These are phyloP conservation scores for Spatholobus suberectus DNA, from an alignment of 306 rosid genomes.

Conservation along the genomic window DNA sequence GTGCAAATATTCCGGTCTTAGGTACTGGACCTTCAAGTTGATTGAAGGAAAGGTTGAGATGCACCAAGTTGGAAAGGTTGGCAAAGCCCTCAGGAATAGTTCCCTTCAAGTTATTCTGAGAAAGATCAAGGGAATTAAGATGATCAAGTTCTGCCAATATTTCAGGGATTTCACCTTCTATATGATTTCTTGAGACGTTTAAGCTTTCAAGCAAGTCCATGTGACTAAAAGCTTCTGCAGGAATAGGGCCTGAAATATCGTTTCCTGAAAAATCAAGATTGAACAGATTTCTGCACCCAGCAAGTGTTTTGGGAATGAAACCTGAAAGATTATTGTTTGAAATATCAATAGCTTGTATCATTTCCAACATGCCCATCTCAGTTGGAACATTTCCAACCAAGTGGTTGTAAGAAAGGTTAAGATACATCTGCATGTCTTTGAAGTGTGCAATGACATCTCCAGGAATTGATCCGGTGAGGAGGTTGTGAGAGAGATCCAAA, in stretches of 20 bases:
- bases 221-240: conserved; percentile 55
- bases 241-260: conserved; percentile 77
- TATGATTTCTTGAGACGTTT: conserved; percentile 75
- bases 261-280: conserved; percentile 79
- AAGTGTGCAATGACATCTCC: conserved; percentile 54
- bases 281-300: conserved; percentile 71
- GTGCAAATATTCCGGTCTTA: conserved; percentile 62
- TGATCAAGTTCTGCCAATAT: conserved; percentile 56
- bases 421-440: conserved; percentile 65
- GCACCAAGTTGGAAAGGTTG: conserved; percentile 60
- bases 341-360: conserved; percentile 75
- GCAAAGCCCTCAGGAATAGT: conserved; percentile 60
- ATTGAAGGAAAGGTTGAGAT: conserved; percentile 81
- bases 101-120: conserved; percentile 77
- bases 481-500: conserved; percentile 79
- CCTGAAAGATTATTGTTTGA: conserved; percentile 86
- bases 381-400: conserved; percentile 68
- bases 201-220: conserved; percentile 64
- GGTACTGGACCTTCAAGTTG: conserved; percentile 80
- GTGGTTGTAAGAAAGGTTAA: conserved; percentile 76
- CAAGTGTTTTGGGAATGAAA: conserved; percentile 61
- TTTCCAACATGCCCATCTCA: conserved; percentile 76
- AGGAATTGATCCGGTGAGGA: conserved; percentile 67
- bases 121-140: conserved; percentile 76
- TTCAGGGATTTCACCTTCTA: conserved; percentile 69